Evolutionary conservation across 352 stramenopile genomes (phyloP).

Genomic region (Globisporangium cederbergense): DNA sequence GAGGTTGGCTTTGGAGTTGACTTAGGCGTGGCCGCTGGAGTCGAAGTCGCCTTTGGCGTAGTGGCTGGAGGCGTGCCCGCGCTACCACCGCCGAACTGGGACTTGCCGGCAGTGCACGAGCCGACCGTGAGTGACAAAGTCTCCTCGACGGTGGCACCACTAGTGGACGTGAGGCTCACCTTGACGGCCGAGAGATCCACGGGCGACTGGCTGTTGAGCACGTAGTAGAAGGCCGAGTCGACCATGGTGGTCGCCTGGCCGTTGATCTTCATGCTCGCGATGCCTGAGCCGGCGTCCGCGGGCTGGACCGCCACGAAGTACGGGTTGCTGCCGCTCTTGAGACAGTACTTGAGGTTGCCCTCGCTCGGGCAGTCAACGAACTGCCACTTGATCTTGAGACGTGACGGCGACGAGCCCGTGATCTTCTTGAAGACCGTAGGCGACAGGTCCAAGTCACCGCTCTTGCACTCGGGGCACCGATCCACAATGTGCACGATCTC

Average conservation of each 20-base stretch:
- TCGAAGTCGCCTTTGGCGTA: conserved; percentile 13
- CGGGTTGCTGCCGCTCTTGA: conserved; percentile 41
- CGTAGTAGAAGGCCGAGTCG: conserved; percentile 65
- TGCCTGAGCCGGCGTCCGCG: conserved; percentile 26
- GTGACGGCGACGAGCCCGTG: conserved; percentile 28
- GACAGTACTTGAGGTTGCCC: conserved; percentile 39
- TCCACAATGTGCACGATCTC: conserved; percentile 64
- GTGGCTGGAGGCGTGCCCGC: background rate
- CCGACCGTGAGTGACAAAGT: conserved; percentile 37
- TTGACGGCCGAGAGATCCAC: conserved; percentile 29
- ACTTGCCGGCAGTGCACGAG: conserved; percentile 25
- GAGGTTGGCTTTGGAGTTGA: conserved; percentile 10
- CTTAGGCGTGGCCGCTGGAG: conserved; percentile 13
- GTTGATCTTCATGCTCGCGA: conserved; percentile 35
- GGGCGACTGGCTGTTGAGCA: conserved; percentile 32
- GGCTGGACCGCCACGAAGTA: conserved; percentile 36
- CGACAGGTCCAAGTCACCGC: conserved; percentile 59
- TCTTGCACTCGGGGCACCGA: conserved; percentile 63
- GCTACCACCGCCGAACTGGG: conserved; percentile 30
- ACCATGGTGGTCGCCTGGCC: conserved; percentile 43
- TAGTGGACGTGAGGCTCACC: conserved; percentile 40
- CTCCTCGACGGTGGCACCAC: conserved; percentile 36
- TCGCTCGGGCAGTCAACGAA: conserved; percentile 40
- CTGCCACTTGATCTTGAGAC: conserved; percentile 33
- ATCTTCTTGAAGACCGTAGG: conserved; percentile 31